Conservation (phyloP, 331 rosid species). For the Spiraea crenata region DNA sequence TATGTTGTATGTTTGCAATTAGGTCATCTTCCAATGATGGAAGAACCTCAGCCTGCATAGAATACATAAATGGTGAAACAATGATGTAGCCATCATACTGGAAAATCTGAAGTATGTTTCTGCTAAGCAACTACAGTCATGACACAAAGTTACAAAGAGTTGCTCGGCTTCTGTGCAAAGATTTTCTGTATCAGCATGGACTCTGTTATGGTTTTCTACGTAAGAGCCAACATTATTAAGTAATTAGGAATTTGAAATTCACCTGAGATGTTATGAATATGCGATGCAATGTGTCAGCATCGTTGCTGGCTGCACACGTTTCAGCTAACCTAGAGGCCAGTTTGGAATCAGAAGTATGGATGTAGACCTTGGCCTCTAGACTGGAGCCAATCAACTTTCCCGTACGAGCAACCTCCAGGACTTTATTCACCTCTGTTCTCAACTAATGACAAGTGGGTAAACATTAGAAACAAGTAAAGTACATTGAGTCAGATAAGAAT, state of each 20-base stretch:
- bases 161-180: too few species aligned
- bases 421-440: constrained; percentile 89
- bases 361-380: constrained; percentile 87
- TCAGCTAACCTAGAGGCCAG: constrained; percentile 63
- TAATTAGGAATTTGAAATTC: neutral
- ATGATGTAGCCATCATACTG: too few species aligned
- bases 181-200: too few species aligned
- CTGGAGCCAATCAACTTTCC: constrained; percentile 85
- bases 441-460: constrained; percentile 50
- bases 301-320: constrained; percentile 54
- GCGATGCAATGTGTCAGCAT: constrained; percentile 67
- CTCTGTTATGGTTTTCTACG: too few species aligned
- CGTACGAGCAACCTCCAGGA: constrained; percentile 79
- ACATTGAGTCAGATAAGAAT: neutral
- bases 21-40: constrained; percentile 49
- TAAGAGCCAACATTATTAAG: too few species aligned
- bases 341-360: constrained; percentile 48
- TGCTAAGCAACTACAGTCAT: too few species aligned
- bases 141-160: too few species aligned
- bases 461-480: constrained; percentile 21
- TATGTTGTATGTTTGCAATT: constrained; percentile 44
- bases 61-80: neutral
- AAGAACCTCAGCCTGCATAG: constrained; percentile 75
- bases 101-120: too few species aligned
- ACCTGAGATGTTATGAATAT: constrained; percentile 94